Conservation (phyloP, 2,329 filamentous ascomycete species). For the Fusarium torreyae region DNA sequence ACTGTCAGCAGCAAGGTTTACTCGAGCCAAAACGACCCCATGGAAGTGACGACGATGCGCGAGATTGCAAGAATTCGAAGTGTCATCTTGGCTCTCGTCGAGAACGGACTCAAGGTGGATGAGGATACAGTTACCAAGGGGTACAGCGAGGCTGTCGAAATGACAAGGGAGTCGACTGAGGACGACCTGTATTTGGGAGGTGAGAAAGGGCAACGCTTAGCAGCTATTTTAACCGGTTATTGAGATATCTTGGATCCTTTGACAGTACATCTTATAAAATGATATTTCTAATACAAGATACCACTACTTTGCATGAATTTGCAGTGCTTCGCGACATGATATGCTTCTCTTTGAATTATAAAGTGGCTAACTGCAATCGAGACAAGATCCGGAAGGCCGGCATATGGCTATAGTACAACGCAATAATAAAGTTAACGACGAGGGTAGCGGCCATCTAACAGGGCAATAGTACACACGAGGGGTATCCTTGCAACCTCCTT, state of each 20-base stretch:
- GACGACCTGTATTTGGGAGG: constrained; percentile 74
- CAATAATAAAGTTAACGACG: neutral
- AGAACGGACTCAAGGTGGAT: constrained; percentile 87
- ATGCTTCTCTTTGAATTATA: neutral
- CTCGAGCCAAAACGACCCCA: constrained; percentile 93
- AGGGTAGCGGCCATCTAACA: constrained; percentile 1
- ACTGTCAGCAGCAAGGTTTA: constrained; percentile 88
- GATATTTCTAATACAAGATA: constrained; percentile 36
- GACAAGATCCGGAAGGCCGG: neutral
- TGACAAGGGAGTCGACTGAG: constrained; percentile 73
- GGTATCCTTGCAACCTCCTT: constrained; percentile 4
- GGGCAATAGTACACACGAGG: neutral
- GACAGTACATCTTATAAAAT: neutral
- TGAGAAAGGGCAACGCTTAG: constrained; percentile 67
- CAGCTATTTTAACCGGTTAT: constrained; percentile 55
- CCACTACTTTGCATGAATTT: constrained; percentile 25
- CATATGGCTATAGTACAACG: constrained; percentile 15
- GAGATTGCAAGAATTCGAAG: constrained; percentile 90
- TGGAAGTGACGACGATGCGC: constrained; percentile 81
- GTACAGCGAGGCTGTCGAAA: constrained; percentile 85
- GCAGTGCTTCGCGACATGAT: neutral
- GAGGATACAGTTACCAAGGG: constrained; percentile 88
- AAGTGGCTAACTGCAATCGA: neutral
- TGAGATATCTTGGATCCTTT: constrained; percentile 25
- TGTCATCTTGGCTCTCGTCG: constrained; percentile 85